Conservation (phyloP, 768 basidiomycete genomes). For the Pisolithus microcarpus region DNA sequence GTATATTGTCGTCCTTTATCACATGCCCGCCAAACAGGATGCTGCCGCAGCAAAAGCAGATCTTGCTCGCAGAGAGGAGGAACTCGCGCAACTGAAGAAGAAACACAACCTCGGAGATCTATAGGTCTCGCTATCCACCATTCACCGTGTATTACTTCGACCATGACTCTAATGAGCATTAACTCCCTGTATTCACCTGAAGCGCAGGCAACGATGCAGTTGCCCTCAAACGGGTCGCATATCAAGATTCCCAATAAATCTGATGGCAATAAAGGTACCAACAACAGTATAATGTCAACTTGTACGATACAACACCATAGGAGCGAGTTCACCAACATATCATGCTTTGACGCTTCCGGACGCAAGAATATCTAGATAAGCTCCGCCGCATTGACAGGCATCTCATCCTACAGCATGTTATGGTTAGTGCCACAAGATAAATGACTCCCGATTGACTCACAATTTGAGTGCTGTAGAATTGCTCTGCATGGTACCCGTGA, state of each 20-base stretch:
- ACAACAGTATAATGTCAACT: not conserved
- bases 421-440: constrained; percentile 1
- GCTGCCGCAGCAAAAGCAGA: constrained; percentile 91
- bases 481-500: constrained; percentile 44
- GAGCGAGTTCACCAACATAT: constrained; percentile 1
- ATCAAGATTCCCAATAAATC: not conserved
- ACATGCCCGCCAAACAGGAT: constrained; percentile 96
- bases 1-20: constrained; percentile 96
- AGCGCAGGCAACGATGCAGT: too few relatives aligned
- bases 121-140: constrained; percentile 27
- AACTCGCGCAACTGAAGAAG: constrained; percentile 78
- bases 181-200: too few relatives aligned
- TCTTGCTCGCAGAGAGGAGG: constrained; percentile 84
- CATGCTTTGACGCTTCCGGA: constrained; percentile 3
- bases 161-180: not conserved
- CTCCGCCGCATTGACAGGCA: constrained; percentile 98
- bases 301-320: constrained; percentile 8
- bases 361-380: constrained; percentile 55
- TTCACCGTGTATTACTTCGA: not conserved
- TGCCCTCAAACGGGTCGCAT: too few relatives aligned
- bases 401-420: constrained; percentile 71
- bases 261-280: constrained; percentile 2
- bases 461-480: constrained; percentile 95
- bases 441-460: constrained; percentile 35
- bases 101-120: constrained; percentile 80